Base-by-base conservation (phyloP, 1,284 basidiomycete species). In the Peniophora sp. region DNA sequence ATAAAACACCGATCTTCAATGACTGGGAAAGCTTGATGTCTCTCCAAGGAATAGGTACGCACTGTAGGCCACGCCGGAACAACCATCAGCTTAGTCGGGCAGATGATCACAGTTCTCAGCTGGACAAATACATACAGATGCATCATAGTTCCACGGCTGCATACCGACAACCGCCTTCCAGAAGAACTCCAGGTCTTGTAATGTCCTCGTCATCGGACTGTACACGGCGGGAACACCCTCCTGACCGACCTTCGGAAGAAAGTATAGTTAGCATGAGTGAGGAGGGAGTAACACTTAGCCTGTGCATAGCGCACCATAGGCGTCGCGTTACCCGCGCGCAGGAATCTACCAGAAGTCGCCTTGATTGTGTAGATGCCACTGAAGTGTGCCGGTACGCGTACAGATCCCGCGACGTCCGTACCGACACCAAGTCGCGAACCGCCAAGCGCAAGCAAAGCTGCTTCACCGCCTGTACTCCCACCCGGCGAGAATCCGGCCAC, bases 361-460 rank as follows among this genome's bases (percentile, higher is more conserved):
- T 84, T 86, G 56, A 89, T 67, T 9, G 74, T 71, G 58, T 81
- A 88, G 10, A 84, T 68, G 0, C 87, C 87, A 45, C 77, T 79
- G 61, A 83, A 90, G 56, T 79, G 81, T 8, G 87, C 79, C 0
- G 90, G 89, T 19, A 86, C 80, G 2, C 89, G 74, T 22, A 92
- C 74, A 24, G 81, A 85, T 11, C 85, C 86, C 32, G 74, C 77
- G 52, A 89, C 79, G 59, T 90, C 87, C 8, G 79, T 80, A 6
- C 89, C 89, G 53, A 91, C 76, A 2, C 89, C 89, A 27, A 90
- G 67, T 10, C 82, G 75, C 3, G 81, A 80, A 0, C 85, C 87
- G 24, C 86, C 84, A 52, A 71, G 78, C 0, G 81, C 84, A 23
- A 89, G 69, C 0, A 89, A 68, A 1, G 85, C 85, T 0, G 73